A percentile compares a stretch with the other conserved stretches of the same genome.
Conservation (phyloP, 2,329 filamentous ascomycete species). For the Aspergillus transmontanensis region DNA sequence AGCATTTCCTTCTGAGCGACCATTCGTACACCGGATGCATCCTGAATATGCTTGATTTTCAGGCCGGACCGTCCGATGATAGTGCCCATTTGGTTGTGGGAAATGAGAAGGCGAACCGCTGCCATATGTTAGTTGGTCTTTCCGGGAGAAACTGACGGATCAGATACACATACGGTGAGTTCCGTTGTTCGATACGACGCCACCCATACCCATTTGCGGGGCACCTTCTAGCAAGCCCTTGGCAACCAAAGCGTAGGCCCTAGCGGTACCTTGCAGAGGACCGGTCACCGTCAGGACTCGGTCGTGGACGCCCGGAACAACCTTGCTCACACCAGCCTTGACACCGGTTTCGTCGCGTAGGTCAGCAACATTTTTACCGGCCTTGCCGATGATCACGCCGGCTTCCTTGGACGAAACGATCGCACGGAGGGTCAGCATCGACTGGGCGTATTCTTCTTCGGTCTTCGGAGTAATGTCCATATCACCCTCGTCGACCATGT, state of each 20-base stretch:
- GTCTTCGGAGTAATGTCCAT: constrained; percentile 83
- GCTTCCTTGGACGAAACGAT: constrained; percentile 99
- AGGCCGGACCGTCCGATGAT: constrained; percentile 95
- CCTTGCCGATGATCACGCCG: constrained; percentile 98
- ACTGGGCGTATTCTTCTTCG: constrained; percentile 93
- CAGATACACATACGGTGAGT: constrained; percentile 82
- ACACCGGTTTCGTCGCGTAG: constrained; percentile 96
- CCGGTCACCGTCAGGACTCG: constrained; percentile 95
- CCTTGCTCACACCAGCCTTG: constrained; percentile 97
- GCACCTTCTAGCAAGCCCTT: constrained; percentile 90
- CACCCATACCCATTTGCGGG: constrained; percentile 94
- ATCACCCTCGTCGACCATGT: constrained; percentile 66
- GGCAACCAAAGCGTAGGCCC: constrained; percentile 91
- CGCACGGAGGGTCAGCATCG: constrained; percentile 89
- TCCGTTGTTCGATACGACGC: constrained; percentile 80
- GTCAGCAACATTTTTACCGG: constrained; percentile 96
- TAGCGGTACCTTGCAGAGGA: constrained; percentile 81
- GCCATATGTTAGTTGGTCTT: constrained; percentile 20
- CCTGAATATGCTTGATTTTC: constrained; percentile 99
- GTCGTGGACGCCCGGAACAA: constrained; percentile 95
- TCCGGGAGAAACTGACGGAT: background rate
- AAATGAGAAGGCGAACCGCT: constrained; percentile 98
- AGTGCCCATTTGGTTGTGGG: constrained; percentile 99
- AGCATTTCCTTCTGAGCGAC: constrained; percentile 99
- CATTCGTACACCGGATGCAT: constrained; percentile 96